Percentiles rank a stretch among this genome's conserved stretches.
phyloP scores from a whole-genome alignment of 768 basidiomycete species.

The Pleurotus cornucopiae region DNA sequence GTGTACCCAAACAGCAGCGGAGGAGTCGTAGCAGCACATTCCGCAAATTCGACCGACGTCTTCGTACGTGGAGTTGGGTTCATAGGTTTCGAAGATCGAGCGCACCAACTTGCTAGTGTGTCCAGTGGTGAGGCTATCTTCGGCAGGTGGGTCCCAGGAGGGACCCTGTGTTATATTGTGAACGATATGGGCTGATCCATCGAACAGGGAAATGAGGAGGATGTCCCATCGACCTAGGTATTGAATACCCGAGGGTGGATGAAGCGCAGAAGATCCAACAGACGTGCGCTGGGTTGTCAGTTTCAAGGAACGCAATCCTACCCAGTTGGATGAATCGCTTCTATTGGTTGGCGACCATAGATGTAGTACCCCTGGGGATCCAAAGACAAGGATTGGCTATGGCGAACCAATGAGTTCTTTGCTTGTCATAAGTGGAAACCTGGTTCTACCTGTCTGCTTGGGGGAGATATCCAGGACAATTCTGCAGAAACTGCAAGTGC shows the following conservation, averaged over 20 bases:
- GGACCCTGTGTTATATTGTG: conserved; percentile 47
- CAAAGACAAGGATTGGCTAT: conserved; percentile 55
- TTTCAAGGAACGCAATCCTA: conserved; percentile 40
- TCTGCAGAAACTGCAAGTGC: conserved; percentile 46
- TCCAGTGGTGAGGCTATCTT: conserved; percentile 28
- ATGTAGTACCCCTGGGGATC: conserved; percentile 56
- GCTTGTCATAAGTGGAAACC: conserved; percentile 11
- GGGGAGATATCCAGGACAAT: conserved; percentile 50
- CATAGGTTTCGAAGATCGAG: conserved; percentile 42
- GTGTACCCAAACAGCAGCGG: conserved; percentile 64
- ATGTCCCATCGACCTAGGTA: conserved; percentile 48
- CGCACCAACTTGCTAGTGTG: conserved; percentile 48
- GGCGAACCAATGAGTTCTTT: not conserved
- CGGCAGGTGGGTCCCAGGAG: conserved; percentile 25
- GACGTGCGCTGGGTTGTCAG: conserved; percentile 48
- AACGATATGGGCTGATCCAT: conserved; percentile 68
- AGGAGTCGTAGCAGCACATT: conserved; percentile 52
- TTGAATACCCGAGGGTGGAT: conserved; percentile 54
- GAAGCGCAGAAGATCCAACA: conserved; percentile 54
- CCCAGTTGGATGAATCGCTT: conserved; percentile 30
- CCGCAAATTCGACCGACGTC: conserved; percentile 64
- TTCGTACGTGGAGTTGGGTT: conserved; percentile 32
- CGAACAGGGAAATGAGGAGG: conserved; percentile 56
- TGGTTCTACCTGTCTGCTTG: conserved; percentile 29
- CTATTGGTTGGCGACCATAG: conserved; percentile 10